Evolutionary conservation across 1,139 yeast genomes (phyloP).

Genomic region (Kurtzmaniella quercitrusa): DNA sequence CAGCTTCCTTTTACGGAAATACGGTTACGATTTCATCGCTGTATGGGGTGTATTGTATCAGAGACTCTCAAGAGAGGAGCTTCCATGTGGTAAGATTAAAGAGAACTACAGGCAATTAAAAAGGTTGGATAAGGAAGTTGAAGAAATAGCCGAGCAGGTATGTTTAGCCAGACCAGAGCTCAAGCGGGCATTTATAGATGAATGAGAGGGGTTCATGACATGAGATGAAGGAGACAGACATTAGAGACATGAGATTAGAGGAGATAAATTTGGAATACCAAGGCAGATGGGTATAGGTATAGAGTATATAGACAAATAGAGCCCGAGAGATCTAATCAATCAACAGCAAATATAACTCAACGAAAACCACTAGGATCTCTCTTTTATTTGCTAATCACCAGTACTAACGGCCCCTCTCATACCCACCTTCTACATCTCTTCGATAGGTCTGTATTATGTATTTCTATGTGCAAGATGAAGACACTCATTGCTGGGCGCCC

Average conservation of each 20-base stretch:
- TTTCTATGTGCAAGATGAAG: neutral
- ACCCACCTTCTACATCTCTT: too few relatives aligned
- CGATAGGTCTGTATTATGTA: too few relatives aligned
- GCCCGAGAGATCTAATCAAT: too few relatives aligned
- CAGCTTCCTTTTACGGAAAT: conserved; percentile 17
- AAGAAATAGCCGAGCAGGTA: neutral
- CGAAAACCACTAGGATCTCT: too few relatives aligned
- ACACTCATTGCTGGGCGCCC: conserved; percentile 22
- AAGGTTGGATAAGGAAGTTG: neutral
- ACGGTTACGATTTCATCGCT: conserved; percentile 32
- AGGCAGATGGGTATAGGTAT: too few relatives aligned
- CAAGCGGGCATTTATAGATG: neutral
- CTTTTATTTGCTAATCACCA: too few relatives aligned
- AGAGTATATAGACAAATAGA: too few relatives aligned
- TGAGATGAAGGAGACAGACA: neutral
- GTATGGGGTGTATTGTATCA: conserved; percentile 21
- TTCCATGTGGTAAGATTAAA: neutral
- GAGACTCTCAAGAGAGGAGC: conserved; percentile 1
- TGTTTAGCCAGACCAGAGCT: neutral
- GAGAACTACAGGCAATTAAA: neutral
- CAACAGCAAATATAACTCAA: too few relatives aligned
- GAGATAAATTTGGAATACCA: neutral
- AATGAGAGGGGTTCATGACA: neutral
- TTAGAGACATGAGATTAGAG: neutral
- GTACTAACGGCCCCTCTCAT: too few relatives aligned